These are phyloP conservation scores for Coemansia erecta DNA, from an alignment of 192 early-diverging fungal genomes.

Conservation along the genomic window DNA sequence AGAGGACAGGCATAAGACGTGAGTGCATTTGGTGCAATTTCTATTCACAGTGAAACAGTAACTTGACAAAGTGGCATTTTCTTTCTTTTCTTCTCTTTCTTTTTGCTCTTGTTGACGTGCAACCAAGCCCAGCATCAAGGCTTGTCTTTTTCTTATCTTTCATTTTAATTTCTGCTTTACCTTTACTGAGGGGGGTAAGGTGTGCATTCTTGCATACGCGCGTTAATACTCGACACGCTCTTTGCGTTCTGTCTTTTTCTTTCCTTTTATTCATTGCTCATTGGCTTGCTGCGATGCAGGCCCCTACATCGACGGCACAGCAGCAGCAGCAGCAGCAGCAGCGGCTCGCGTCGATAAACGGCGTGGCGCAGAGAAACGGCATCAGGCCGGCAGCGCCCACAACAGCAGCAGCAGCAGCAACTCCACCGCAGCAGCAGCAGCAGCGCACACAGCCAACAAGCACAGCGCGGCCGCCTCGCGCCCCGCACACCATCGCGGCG, in stretches of 20 bases:
- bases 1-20: too few species aligned
- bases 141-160: not conserved
- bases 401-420: slow-evolving; percentile 3
- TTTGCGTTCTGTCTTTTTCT: too few species aligned
- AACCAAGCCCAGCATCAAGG: not conserved
- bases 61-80: too few species aligned
- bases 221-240: too few species aligned
- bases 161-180: not conserved
- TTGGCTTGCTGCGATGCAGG: not conserved
- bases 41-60: too few species aligned
- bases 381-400: too few species aligned
- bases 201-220: too few species aligned
- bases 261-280: too few species aligned
- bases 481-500: too few species aligned
- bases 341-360: slow-evolving; percentile 30
- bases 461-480: not conserved
- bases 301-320: not conserved
- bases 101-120: not conserved
- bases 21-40: too few species aligned
- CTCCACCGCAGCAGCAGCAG: slow-evolving; percentile 3
- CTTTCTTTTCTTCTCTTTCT: too few species aligned
- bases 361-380: slow-evolving; percentile 1
- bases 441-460: slow-evolving; percentile 8
- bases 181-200: too few species aligned
- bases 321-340: slow-evolving; percentile 24